phyloP scores from a whole-genome alignment of 306 rosid genomes.

The Nissolia schottii region DNA sequence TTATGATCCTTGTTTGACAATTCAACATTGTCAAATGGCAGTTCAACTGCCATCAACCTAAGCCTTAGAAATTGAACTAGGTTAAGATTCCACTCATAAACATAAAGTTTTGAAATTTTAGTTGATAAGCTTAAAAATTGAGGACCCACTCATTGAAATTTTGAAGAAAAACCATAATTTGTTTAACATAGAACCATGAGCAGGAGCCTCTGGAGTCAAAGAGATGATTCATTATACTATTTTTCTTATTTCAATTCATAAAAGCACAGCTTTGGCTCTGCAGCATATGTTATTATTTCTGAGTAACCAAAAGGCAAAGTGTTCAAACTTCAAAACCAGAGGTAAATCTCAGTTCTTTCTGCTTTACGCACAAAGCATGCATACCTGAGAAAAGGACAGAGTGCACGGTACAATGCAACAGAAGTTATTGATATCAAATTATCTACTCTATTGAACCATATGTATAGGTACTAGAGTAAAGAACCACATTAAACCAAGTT shows the following conservation, averaged over 20 bases:
- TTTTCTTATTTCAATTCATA: not conserved
- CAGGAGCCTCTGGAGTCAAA: not conserved
- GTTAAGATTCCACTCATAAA: too few species aligned
- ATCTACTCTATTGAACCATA: not conserved
- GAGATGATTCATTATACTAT: not conserved
- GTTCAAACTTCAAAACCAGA: constrained; percentile 19
- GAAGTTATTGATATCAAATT: not conserved
- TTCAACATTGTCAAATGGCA: not conserved
- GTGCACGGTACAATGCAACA: not conserved
- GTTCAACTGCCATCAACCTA: not conserved
- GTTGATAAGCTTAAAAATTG: not conserved
- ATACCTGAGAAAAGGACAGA: constrained; percentile 14
- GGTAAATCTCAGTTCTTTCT: not conserved
- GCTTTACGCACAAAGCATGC: constrained; percentile 5
- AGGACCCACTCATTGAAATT: not conserved
- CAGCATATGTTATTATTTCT: constrained; percentile 6
- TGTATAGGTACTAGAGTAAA: not conserved
- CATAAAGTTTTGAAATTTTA: not conserved
- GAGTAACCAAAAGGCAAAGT: not conserved
- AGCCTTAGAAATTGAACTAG: not conserved
- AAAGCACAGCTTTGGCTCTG: constrained; percentile 3
- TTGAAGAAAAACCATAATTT: not conserved
- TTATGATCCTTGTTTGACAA: not conserved
- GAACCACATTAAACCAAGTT: not conserved
- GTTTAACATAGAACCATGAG: not conserved